Conservation (phyloP, 2,329 filamentous ascomycete species). For the Amesomyces nigricolor region DNA sequence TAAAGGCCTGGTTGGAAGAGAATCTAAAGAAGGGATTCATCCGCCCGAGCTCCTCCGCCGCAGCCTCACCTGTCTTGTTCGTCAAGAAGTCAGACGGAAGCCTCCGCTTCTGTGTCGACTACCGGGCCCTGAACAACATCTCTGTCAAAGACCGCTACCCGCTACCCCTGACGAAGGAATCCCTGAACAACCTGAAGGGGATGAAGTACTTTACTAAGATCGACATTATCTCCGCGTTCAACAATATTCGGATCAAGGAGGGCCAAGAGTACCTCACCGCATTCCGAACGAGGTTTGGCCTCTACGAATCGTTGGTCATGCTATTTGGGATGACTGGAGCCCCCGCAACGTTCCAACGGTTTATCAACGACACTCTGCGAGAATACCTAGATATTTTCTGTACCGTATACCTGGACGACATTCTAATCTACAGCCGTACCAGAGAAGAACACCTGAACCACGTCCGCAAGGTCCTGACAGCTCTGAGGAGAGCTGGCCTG, state of each 20-base stretch:
- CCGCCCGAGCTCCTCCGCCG: too few relatives aligned
- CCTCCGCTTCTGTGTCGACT: neutral
- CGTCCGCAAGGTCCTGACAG: neutral
- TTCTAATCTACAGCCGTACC: conserved; percentile 7
- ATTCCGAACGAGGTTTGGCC: conserved; percentile 27
- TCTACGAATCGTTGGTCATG: conserved; percentile 31
- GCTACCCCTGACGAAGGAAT: neutral
- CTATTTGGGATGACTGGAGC: conserved; percentile 27
- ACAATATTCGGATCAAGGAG: neutral
- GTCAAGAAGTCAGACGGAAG: neutral
- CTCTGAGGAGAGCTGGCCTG: neutral
- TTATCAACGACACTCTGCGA: conserved; percentile 11
- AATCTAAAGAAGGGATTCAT: neutral
- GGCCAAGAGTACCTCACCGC: conserved; percentile 30
- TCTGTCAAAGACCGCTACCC: neutral
- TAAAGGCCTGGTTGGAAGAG: neutral
- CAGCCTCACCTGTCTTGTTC: neutral
- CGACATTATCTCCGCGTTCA: neutral
- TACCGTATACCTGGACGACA: conserved; percentile 14
- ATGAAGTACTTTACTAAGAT: conserved; percentile 1
- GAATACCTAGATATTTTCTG: conserved; percentile 6
- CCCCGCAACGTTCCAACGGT: conserved; percentile 10
- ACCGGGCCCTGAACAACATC: neutral
- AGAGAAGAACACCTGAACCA: neutral
- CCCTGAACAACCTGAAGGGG: neutral